These are phyloP conservation scores for Colletotrichum godetiae DNA, from an alignment of 2,329 filamentous ascomycete genomes.

Conservation along the genomic window DNA sequence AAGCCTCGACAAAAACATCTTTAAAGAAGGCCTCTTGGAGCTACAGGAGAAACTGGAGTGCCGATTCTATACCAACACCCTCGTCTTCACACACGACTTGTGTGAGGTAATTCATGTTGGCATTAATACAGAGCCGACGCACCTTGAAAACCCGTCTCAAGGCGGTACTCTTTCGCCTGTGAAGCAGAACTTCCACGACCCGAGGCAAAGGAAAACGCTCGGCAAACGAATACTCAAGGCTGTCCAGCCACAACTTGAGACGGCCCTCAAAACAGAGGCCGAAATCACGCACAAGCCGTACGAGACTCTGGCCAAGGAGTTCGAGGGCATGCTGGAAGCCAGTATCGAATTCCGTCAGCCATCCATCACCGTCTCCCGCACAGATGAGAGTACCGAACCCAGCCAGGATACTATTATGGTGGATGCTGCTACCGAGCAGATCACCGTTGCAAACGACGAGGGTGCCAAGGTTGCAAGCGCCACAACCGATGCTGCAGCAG, in stretches of 20 bases:
- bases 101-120: slow-evolving; percentile 64
- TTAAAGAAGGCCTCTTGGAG: slow-evolving; percentile 61
- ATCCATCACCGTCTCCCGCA: slow-evolving; percentile 45
- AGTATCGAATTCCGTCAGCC: slow-evolving; percentile 68
- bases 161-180: slow-evolving; percentile 59
- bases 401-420: slow-evolving; percentile 63
- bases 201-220: slow-evolving; percentile 84
- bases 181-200: slow-evolving; percentile 70
- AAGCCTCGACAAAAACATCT: slow-evolving; percentile 74
- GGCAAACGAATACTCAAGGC: slow-evolving; percentile 90
- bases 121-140: slow-evolving; percentile 57
- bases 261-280: slow-evolving; percentile 82
- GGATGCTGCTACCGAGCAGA: slow-evolving; percentile 59
- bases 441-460: slow-evolving; percentile 53
- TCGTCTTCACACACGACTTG: slow-evolving; percentile 68
- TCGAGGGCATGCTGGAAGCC: slow-evolving; percentile 79
- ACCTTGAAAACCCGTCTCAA: slow-evolving; percentile 41
- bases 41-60: slow-evolving; percentile 65
- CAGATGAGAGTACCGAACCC: slow-evolving; percentile 52
- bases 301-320: slow-evolving; percentile 76
- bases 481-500: slow-evolving; percentile 46
- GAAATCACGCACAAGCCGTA: slow-evolving; percentile 78
- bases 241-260: slow-evolving; percentile 81
- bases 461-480: slow-evolving; percentile 42
- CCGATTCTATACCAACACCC: slow-evolving; percentile 68